A percentile compares a stretch with the other conserved stretches of the same genome.
Conservation (phyloP, 2,329 filamentous ascomycete genomes). For the Aspergillus tubingensis region DNA sequence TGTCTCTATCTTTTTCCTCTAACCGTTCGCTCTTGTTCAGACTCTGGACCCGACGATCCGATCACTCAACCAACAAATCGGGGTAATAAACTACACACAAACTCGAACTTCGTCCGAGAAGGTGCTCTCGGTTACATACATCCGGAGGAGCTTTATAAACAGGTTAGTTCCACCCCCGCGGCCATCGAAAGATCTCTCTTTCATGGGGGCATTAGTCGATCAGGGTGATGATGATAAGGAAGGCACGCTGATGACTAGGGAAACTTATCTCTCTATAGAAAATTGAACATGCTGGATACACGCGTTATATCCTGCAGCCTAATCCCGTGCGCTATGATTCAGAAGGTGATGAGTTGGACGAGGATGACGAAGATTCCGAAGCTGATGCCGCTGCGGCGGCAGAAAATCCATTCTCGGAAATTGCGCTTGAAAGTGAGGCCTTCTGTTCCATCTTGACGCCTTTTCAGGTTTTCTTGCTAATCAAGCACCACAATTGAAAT, state of each 20-base stretch:
- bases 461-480: conserved; percentile 9
- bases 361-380: conserved; percentile 59
- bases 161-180: conserved; percentile 44
- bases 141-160: conserved; percentile 56
- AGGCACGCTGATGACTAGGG: not conserved
- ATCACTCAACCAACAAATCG: conserved; percentile 59
- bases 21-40: conserved; percentile 26
- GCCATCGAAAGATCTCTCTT: not conserved
- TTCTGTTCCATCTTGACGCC: not conserved
- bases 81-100: conserved; percentile 62
- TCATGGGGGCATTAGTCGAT: not conserved
- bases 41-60: conserved; percentile 52
- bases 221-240: not conserved
- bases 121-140: conserved; percentile 55
- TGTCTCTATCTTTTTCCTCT: conserved; percentile 8
- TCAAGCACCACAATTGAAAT: conserved; percentile 1
- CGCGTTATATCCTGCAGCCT: conserved; percentile 58
- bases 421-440: conserved; percentile 57
- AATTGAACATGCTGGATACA: conserved; percentile 64
- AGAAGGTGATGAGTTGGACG: conserved; percentile 64
- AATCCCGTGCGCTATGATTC: conserved; percentile 64
- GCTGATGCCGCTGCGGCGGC: conserved; percentile 60
- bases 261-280: conserved; percentile 43
- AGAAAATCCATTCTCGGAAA: conserved; percentile 63
- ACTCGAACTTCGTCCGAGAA: conserved; percentile 58